These are phyloP conservation scores for Ophiognomonia clavigignenti-juglandacearum DNA, from an alignment of 2,329 filamentous ascomycete genomes.

Conservation along the genomic window DNA sequence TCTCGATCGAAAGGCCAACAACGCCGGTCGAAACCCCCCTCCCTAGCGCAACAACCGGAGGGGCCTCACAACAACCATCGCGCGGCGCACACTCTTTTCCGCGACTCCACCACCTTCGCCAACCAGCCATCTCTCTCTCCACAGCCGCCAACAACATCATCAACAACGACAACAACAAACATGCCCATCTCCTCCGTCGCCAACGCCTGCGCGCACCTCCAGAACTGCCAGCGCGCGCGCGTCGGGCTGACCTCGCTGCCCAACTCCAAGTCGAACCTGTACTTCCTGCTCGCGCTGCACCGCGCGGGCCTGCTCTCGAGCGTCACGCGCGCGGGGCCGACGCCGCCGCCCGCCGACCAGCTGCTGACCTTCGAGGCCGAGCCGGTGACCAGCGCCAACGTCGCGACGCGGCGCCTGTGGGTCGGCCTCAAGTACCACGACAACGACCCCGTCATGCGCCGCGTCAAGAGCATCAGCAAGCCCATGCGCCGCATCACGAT, in stretches of 20 bases:
- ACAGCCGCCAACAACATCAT: too few relatives aligned
- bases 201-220: conserved; percentile 83
- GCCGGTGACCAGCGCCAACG: conserved; percentile 63
- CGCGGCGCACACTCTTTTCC: not conserved
- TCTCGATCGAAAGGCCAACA: too few relatives aligned
- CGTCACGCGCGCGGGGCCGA: conserved; percentile 66
- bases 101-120: conserved; percentile 3
- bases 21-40: not conserved
- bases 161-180: too few relatives aligned
- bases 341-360: conserved; percentile 43
- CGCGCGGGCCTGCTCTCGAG: conserved; percentile 76
- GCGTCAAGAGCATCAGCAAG: conserved; percentile 64
- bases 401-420: conserved; percentile 74
- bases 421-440: conserved; percentile 87
- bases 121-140: not conserved
- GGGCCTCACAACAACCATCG: conserved; percentile 9
- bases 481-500: conserved; percentile 69
- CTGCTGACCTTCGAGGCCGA: conserved; percentile 45
- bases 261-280: conserved; percentile 75
- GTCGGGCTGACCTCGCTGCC: conserved; percentile 80
- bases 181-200: conserved; percentile 63
- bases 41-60: not conserved
- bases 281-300: conserved; percentile 71
- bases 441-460: conserved; percentile 69
- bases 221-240: conserved; percentile 81